Percentiles rank a stretch among this genome's conserved stretches.
These are phyloP conservation scores for Fusarium sp. DNA, from an alignment of 2,329 filamentous ascomycete species.

Conservation along the genomic window DNA sequence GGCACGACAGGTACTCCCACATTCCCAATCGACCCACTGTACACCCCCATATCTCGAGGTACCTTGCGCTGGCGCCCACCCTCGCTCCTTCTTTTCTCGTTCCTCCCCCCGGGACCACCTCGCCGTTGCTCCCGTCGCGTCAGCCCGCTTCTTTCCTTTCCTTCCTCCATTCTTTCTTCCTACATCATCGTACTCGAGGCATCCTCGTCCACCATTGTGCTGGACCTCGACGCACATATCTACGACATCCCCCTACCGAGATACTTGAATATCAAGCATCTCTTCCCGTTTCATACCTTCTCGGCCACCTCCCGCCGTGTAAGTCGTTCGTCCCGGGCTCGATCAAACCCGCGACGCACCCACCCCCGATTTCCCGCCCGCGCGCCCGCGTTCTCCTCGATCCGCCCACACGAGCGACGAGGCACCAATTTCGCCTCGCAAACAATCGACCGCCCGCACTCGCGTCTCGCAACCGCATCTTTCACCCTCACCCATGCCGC, in stretches of 20 bases:
- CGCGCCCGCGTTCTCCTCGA: slow-evolving; percentile 38
- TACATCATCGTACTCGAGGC: slow-evolving; percentile 26
- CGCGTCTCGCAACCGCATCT: slow-evolving; percentile 19
- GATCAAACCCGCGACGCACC: slow-evolving; percentile 39
- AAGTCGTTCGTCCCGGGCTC: slow-evolving; percentile 44
- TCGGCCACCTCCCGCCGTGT: slow-evolving; percentile 44
- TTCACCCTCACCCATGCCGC: slow-evolving; percentile 35
- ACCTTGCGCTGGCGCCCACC: slow-evolving; percentile 17
- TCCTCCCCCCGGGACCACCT: slow-evolving; percentile 42
- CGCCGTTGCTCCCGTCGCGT: slow-evolving; percentile 46
- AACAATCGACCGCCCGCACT: slow-evolving; percentile 26
- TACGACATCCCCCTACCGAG: slow-evolving; percentile 7
- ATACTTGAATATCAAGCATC: slow-evolving; percentile 18
- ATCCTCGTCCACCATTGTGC: slow-evolving; percentile 20
- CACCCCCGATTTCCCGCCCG: slow-evolving; percentile 39
- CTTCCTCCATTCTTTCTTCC: slow-evolving; percentile 32
- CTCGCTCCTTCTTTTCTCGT: slow-evolving; percentile 43
- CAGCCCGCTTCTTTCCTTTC: slow-evolving; percentile 42
- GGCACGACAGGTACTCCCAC: slow-evolving; percentile 12
- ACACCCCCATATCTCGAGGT: slow-evolving; percentile 16
- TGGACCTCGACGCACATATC: slow-evolving; percentile 6
- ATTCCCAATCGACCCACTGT: slow-evolving; percentile 30
- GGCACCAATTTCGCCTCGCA: slow-evolving; percentile 24
- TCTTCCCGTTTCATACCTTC: slow-evolving; percentile 30
- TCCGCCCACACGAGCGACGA: slow-evolving; percentile 26